Percentiles rank a stretch among this genome's conserved stretches.
These are phyloP conservation scores for Westerdykella aurantiaca DNA, from an alignment of 2,329 filamentous ascomycete species.

Conservation along the genomic window DNA sequence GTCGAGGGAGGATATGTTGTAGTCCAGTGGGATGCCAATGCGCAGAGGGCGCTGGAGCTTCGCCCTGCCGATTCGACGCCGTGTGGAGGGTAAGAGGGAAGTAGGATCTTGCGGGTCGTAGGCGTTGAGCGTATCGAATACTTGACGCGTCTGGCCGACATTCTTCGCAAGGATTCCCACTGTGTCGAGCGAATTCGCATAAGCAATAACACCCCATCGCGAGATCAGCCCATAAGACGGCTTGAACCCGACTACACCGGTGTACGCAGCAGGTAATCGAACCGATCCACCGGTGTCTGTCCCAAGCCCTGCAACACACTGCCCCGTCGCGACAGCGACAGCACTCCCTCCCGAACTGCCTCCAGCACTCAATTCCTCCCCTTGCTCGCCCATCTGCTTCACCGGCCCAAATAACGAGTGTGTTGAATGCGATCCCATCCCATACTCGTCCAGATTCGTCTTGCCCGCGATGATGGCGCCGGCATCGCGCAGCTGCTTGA, in stretches of 20 bases:
- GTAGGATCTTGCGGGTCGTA: conserved; percentile 72
- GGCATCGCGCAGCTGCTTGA: conserved; percentile 58
- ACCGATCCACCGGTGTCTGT: conserved; percentile 93
- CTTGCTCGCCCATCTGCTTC: conserved; percentile 39
- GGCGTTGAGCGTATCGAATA: conserved; percentile 50
- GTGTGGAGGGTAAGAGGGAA: conserved; percentile 54
- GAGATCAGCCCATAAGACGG: conserved; percentile 86
- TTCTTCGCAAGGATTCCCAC: conserved; percentile 66
- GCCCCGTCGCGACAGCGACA: conserved; percentile 64
- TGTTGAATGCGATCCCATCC: conserved; percentile 81
- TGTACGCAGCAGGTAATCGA: conserved; percentile 80
- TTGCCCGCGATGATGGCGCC: conserved; percentile 67
- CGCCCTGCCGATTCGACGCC: conserved; percentile 39
- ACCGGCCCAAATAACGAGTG: conserved; percentile 65
- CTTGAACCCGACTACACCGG: conserved; percentile 78
- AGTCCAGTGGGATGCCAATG: conserved; percentile 64
- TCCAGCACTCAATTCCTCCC: conserved; percentile 35
- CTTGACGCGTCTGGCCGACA: conserved; percentile 42
- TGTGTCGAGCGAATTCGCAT: conserved; percentile 89
- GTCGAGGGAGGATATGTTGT: conserved; percentile 79
- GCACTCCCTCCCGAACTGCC: conserved; percentile 87
- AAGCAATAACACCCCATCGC: conserved; percentile 79
- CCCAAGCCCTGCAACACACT: conserved; percentile 66
- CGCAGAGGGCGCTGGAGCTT: conserved; percentile 19
- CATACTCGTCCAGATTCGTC: conserved; percentile 93